Evolutionary conservation across 805 yeast genomes (phyloP).

Genomic region (Wickerhamomyces canadensis): DNA sequence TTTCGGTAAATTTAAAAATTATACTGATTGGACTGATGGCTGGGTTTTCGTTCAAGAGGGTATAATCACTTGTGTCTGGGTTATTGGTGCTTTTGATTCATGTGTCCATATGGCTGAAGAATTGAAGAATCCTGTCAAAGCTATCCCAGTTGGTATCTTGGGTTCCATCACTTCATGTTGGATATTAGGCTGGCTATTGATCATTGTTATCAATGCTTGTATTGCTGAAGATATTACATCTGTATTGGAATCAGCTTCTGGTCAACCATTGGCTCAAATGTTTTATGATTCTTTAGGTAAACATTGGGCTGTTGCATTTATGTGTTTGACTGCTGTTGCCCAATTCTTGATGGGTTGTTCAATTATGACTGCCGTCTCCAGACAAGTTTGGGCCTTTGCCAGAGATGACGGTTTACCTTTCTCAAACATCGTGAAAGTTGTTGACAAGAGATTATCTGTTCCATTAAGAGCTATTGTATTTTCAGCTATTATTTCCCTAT

Average conservation of each 20-base stretch:
- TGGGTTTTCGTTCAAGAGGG: constrained; percentile 45
- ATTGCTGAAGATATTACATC: constrained; percentile 38
- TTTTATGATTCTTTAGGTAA: constrained; percentile 58
- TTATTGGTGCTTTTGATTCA: constrained; percentile 67
- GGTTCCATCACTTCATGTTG: constrained; percentile 52
- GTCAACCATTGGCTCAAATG: constrained; percentile 63
- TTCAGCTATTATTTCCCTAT: constrained; percentile 31
- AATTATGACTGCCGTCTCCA: constrained; percentile 52
- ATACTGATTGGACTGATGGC: constrained; percentile 50
- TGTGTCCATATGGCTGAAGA: constrained; percentile 71
- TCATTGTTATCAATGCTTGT: constrained; percentile 50
- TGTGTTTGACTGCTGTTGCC: constrained; percentile 51
- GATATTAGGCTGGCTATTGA: constrained; percentile 49
- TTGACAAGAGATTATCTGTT: constrained; percentile 49
- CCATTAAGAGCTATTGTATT: constrained; percentile 59
- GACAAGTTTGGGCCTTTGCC: constrained; percentile 72
- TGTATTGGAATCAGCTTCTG: constrained; percentile 40
- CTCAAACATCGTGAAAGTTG: constrained; percentile 48
- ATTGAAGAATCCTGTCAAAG: constrained; percentile 51
- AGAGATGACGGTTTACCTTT: constrained; percentile 73
- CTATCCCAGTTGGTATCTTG: constrained; percentile 61
- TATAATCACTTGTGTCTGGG: constrained; percentile 68
- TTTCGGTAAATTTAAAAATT: constrained; percentile 45
- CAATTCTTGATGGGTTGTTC: constrained; percentile 68
- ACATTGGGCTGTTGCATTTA: constrained; percentile 61